Evolutionary conservation across 169 alveolate genomes (phyloP).

Genomic region (Eimeria praecox): DNA sequence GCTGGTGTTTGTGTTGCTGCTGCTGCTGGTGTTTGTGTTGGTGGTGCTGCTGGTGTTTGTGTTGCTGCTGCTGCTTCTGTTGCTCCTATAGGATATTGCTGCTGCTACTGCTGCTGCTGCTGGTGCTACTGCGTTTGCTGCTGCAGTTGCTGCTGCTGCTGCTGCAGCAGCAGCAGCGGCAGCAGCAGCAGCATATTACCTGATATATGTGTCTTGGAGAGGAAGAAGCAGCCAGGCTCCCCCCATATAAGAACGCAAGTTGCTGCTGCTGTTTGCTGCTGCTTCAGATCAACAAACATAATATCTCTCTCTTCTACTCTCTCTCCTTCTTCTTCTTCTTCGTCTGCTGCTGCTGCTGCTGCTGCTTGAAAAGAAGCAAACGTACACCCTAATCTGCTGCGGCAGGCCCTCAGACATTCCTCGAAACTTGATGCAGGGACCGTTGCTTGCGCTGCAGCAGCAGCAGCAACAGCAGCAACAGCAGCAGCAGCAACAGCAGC

Average conservation of each 20-base stretch:
- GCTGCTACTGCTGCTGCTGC: background rate
- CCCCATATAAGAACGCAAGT: constrained; percentile 8
- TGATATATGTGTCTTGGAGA: background rate
- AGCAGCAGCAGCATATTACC: too few relatives aligned
- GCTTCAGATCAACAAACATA: too few relatives aligned
- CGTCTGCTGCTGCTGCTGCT: too few relatives aligned
- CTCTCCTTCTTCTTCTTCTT: too few relatives aligned
- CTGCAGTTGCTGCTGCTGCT: constrained; percentile 4
- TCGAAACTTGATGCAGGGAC: background rate
- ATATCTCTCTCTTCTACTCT: too few relatives aligned
- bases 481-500: background rate
- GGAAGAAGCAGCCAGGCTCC: constrained; percentile 38
- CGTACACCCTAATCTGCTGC: background rate
- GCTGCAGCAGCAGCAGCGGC: background rate
- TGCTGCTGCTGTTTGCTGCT: too few relatives aligned
- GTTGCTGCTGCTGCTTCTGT: too few relatives aligned
- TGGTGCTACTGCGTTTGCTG: background rate
- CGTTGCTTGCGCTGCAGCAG: constrained; percentile 5
- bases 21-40: too few relatives aligned
- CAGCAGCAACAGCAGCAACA: constrained; percentile 20
- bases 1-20: too few relatives aligned
- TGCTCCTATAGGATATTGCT: background rate
- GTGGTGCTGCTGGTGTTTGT: too few relatives aligned
- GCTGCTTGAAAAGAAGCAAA: too few relatives aligned
- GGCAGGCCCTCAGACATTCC: background rate